phyloP scores from a whole-genome alignment of 257 asterid species.

The Jaltomata sinuosa region DNA sequence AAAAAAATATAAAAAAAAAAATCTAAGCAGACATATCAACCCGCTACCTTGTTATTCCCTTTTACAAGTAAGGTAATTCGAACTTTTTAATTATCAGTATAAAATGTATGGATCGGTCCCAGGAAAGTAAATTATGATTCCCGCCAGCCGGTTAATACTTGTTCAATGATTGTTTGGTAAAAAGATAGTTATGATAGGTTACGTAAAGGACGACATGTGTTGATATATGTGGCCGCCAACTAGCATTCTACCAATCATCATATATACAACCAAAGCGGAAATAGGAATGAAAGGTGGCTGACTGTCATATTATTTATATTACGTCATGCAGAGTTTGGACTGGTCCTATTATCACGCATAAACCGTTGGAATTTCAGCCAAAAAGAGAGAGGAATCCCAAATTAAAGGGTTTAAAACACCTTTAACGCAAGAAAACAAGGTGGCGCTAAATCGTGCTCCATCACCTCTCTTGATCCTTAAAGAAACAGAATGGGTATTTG shows the following conservation, averaged over 20 bases:
- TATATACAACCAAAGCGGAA: background rate
- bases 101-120: no score
- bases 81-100: no score
- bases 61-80: no score
- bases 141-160: no score
- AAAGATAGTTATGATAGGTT: background rate
- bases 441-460: background rate
- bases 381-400: background rate
- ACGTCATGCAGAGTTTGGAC: background rate
- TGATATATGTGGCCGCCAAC: background rate
- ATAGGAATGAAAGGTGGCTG: background rate
- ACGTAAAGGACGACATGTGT: background rate
- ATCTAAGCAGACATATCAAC: no score
- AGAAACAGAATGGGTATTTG: background rate
- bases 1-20: no score
- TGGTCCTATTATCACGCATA: background rate
- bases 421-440: background rate
- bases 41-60: no score
- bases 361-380: background rate
- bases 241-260: background rate
- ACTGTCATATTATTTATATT: background rate
- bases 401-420: background rate
- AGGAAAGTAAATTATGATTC: background rate
- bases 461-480: background rate
- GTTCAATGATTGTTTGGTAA: background rate